Conservation (phyloP, 1,139 yeast genomes). For the Hyphopichia khmerensis region DNA sequence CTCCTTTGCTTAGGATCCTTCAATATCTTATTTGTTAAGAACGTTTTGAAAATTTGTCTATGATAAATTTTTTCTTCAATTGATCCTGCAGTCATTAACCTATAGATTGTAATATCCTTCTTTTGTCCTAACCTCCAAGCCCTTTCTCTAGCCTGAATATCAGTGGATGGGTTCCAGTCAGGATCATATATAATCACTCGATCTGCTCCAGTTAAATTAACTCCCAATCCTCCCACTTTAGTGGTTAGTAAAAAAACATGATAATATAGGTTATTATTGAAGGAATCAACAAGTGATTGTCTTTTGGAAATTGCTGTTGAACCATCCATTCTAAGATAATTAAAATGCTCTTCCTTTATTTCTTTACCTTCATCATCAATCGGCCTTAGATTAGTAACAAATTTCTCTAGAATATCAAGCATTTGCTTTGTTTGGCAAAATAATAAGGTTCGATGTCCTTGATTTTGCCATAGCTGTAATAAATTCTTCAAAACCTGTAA, state of each 20-base stretch:
- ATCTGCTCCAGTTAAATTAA: slow-evolving; percentile 92
- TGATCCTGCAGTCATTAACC: slow-evolving; percentile 92
- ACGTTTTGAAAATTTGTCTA: slow-evolving; percentile 93
- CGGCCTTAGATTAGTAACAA: slow-evolving; percentile 43
- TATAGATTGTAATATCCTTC: slow-evolving; percentile 86
- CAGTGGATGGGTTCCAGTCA: slow-evolving; percentile 98
- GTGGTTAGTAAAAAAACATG: slow-evolving; percentile 82
- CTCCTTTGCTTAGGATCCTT: slow-evolving; percentile 94
- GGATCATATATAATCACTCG: slow-evolving; percentile 94
- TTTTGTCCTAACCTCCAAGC: slow-evolving; percentile 98
- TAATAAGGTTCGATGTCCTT: slow-evolving; percentile 74
- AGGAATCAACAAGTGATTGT: slow-evolving; percentile 76
- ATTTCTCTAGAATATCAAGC: slow-evolving; percentile 79
- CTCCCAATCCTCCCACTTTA: slow-evolving; percentile 94
- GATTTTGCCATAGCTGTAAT: slow-evolving; percentile 71
- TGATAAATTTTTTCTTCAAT: slow-evolving; percentile 97
- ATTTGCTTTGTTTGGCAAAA: slow-evolving; percentile 93
- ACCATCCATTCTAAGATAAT: slow-evolving; percentile 90
- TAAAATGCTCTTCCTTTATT: slow-evolving; percentile 20
- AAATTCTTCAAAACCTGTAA: slow-evolving; percentile 84
- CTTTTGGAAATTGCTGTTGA: slow-evolving; percentile 76
- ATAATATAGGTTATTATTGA: slow-evolving; percentile 60
- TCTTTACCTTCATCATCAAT: slow-evolving; percentile 20
- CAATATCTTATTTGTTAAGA: slow-evolving; percentile 86
- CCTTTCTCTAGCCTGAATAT: slow-evolving; percentile 92